phyloP scores from a whole-genome alignment of 2,329 filamentous ascomycete genomes.

The Alternaria tenuissima region DNA sequence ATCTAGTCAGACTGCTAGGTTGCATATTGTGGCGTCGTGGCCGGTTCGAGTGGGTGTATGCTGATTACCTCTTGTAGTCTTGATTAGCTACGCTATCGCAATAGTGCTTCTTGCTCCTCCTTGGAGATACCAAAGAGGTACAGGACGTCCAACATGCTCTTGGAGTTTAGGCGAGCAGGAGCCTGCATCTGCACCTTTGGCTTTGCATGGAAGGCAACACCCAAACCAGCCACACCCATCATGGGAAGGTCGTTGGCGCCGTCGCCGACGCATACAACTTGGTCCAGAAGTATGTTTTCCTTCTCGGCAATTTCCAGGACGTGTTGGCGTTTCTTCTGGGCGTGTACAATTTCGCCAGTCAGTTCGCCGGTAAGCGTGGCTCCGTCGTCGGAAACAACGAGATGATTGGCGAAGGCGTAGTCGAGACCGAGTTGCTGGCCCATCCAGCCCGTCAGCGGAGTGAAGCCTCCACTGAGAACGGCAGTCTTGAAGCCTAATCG shows the following conservation, averaged over 20 bases:
- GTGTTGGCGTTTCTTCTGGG: slow-evolving; percentile 76
- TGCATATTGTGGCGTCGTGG: not conserved
- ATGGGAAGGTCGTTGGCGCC: slow-evolving; percentile 85
- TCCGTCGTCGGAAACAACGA: slow-evolving; percentile 66
- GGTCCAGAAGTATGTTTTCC: slow-evolving; percentile 70
- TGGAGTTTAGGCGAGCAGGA: slow-evolving; percentile 74
- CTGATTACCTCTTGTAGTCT: too few relatives aligned
- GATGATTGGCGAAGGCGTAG: slow-evolving; percentile 87
- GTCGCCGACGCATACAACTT: slow-evolving; percentile 79
- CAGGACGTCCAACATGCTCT: slow-evolving; percentile 74
- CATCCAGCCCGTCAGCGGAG: slow-evolving; percentile 87
- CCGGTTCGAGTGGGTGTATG: not conserved
- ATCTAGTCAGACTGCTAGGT: not conserved
- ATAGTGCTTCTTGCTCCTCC: slow-evolving; percentile 66
- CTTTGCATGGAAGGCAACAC: slow-evolving; percentile 86
- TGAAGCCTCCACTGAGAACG: slow-evolving; percentile 91
- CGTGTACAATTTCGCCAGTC: slow-evolving; percentile 75
- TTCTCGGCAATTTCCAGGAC: slow-evolving; percentile 74
- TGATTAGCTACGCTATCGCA: slow-evolving; percentile 21
- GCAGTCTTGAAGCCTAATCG: slow-evolving; percentile 84
- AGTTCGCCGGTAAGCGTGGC: slow-evolving; percentile 74
- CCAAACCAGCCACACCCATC: slow-evolving; percentile 77
- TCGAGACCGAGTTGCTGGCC: slow-evolving; percentile 82
- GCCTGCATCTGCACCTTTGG: slow-evolving; percentile 82
- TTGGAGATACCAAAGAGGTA: slow-evolving; percentile 76